Base-by-base conservation (phyloP, 176 grass and related monocot genomes). In the Elaeis guineensis region DNA sequence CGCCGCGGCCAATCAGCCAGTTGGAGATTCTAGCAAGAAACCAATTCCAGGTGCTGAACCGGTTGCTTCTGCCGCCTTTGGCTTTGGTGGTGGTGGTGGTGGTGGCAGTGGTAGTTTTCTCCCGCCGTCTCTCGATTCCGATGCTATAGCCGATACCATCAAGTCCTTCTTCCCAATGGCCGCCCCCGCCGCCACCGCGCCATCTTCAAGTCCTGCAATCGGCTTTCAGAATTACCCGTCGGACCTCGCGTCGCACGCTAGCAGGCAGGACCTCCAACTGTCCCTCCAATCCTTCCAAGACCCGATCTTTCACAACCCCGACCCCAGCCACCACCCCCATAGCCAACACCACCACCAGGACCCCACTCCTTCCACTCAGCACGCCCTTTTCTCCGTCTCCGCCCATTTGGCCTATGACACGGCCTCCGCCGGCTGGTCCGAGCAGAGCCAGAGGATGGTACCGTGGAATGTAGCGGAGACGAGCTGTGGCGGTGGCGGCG, bases 101-200 rank as follows among this genome's bases (percentile, higher is more conserved):
- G 39, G 72, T 28, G 21, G 54, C 23, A 65, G 72, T 16, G 21
- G 55, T 14, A 81, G 79, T 55, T 98, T 93, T 67, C 80, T 95
- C 6, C 87, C 87, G 55, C 59, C 84, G 48, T 89, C 94, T 25
- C 67, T 98, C 54, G 88, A 98, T 75, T 86, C 94, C 7, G 88
- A 98, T 54, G 75, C 84, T 57, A 93, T 98, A 50, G 88, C 88
- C 0, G 94, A 98, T 77, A 98, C 94, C 49, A 98, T 98, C 84
- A 93, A 93, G 78, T 98, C 94, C 0, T 98, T 98, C 76, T 98
- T 98, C 58, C 94, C 94, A 39, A 75, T 92, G 67, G 87, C 62
- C 17, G 84, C 85, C 18, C 62, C 73, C 0, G 77, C 82, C 52
- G 71, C 88, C 44, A 72, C 73, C 2, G 77, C 81, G 8, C 61